Percentiles rank a stretch among this genome's conserved stretches.
Conservation (phyloP, 2,329 filamentous ascomycete genomes). For the Tolypocladium tundrense region DNA sequence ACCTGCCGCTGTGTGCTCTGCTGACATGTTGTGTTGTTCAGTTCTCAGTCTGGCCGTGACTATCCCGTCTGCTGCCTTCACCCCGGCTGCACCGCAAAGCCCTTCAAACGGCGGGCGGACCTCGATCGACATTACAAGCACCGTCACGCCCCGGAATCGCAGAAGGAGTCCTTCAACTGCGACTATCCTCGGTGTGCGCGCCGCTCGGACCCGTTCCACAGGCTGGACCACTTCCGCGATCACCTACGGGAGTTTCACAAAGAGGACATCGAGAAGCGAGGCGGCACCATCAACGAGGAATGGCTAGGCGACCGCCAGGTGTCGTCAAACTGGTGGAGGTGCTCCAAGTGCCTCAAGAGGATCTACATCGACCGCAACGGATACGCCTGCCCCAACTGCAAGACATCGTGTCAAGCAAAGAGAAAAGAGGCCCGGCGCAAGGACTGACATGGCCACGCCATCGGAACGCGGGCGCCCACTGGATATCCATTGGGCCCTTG, state of each 20-base stretch:
- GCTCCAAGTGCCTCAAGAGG: constrained; percentile 38
- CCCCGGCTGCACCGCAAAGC: constrained; percentile 30
- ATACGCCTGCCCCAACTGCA: constrained; percentile 38
- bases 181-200: constrained; percentile 41
- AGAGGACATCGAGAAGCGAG: constrained; percentile 42
- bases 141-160: constrained; percentile 30
- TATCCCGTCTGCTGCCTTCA: constrained; percentile 27
- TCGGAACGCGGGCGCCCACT: neutral
- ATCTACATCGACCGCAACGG: constrained; percentile 28
- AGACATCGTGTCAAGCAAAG: constrained; percentile 32
- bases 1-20: neutral
- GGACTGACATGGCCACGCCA: constrained; percentile 4
- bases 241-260: constrained; percentile 45
- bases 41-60: constrained; percentile 14
- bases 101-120: constrained; percentile 43
- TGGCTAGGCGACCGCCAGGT: constrained; percentile 30
- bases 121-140: constrained; percentile 42
- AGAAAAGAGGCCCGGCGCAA: constrained; percentile 24
- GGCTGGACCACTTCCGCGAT: constrained; percentile 47
- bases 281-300: constrained; percentile 21
- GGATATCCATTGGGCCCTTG: neutral
- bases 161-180: constrained; percentile 35
- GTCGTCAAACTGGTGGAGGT: constrained; percentile 40
- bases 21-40: neutral
- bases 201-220: constrained; percentile 34